Base-by-base conservation (phyloP, 1,284 basidiomycete genomes). In the Fistulina hepatica region DNA sequence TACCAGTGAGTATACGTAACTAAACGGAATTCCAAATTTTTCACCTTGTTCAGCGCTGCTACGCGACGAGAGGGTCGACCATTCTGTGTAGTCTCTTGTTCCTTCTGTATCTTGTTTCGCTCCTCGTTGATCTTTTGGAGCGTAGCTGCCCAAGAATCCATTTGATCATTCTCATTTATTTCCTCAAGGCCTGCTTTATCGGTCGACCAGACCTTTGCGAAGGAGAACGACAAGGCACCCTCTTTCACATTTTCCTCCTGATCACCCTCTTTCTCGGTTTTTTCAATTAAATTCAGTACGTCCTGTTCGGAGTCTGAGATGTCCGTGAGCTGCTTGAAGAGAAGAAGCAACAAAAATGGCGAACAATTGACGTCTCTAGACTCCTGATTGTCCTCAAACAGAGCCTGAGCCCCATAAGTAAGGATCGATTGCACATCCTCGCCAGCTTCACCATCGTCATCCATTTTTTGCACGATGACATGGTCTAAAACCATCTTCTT, bases 381-480 rank as follows among this genome's bases (percentile, higher is more conserved):
- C 6, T 51, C 61, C 45, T 64, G 61, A 42, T 72, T 71, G 28
- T 73, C 69, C 32, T 84, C 76, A 52, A 91, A 86, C 8, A 94
- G 66, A 1, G 79, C 76, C 55, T 80, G 74, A 20, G 85, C 86
- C 23, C 89, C 88, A 47, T 79, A 85, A 15, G 84, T 81, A 5
- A 93, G 66, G 46, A 92, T 83, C 2, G 81, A 85, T 52, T 80
- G 74, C 8, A 89, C 63, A 47, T 90, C 74, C 46, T 81, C 78
- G 38, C 76, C 69, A 17, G 69, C 73, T 21, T 76, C 76, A 33
- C 82, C 82, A 36, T 81, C 76, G 42, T 79, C 74, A 48, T 88
- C 83, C 76, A 93, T 89, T 55, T 89, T 89, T 59, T 93, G 90
- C 4, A 90, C 90, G 43, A 94, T 92, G 11, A 94, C 64, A 60